Percentiles rank a stretch among this genome's conserved stretches.
Conservation (phyloP, 2,329 filamentous ascomycete genomes). For the Neoarthrinium moseri region DNA sequence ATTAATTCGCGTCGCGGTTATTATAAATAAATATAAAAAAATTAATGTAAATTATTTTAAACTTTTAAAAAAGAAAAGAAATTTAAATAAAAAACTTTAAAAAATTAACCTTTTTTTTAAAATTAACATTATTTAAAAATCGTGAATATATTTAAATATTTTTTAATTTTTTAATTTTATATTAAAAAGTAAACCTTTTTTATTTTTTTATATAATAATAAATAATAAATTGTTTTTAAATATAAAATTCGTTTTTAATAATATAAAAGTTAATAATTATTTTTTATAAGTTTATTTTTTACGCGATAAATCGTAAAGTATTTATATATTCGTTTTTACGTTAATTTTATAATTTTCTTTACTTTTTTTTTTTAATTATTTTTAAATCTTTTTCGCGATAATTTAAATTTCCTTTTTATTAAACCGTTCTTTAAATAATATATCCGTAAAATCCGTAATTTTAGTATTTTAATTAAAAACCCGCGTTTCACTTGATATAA, state of each 20-base stretch:
- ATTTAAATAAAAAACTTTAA: background rate
- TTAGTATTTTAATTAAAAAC: too few species aligned
- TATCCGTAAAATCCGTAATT: too few species aligned
- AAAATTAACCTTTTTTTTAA: background rate
- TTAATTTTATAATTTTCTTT: background rate
- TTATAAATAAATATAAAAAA: background rate
- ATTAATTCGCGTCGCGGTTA: background rate
- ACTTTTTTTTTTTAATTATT: background rate
- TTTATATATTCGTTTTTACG: background rate
- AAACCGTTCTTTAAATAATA: background rate
- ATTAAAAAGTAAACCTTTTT: background rate
- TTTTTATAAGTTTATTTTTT: background rate
- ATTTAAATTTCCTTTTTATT: background rate
- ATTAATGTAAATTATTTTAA: background rate
- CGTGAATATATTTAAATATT: background rate
- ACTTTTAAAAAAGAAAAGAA: background rate
- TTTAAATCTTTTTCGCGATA: background rate
- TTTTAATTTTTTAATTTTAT: constrained; percentile 6
- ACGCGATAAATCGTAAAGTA: background rate
- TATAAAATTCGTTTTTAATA: background rate
- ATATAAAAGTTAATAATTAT: background rate
- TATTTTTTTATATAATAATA: background rate
- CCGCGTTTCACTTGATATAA: constrained; percentile 2
- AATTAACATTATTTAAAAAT: background rate
- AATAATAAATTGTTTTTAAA: constrained; percentile 1